Evolutionary conservation across 257 asterid species (phyloP).

Genomic region (Lycium ferocissimum): DNA sequence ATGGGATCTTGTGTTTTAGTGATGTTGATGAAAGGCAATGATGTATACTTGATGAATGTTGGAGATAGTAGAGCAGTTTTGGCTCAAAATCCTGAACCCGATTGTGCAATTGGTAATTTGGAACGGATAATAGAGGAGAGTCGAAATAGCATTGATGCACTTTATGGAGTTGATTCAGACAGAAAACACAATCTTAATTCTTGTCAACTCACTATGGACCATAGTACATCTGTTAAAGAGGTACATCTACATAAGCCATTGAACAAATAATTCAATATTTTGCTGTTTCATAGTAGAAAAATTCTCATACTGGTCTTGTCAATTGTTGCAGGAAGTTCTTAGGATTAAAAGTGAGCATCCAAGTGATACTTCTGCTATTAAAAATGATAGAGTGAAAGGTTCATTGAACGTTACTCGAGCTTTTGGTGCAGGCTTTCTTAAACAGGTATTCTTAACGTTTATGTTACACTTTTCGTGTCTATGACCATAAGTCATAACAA

Average conservation of each 20-base stretch:
- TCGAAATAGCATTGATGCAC: slow-evolving; percentile 43
- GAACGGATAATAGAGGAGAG: slow-evolving; percentile 39
- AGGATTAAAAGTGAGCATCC: slow-evolving; percentile 74
- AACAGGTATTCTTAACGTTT: slow-evolving; percentile 56
- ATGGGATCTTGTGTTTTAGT: slow-evolving; percentile 97
- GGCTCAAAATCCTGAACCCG: slow-evolving; percentile 58
- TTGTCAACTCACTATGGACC: slow-evolving; percentile 88
- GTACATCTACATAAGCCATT: slow-evolving; percentile 29
- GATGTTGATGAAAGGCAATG: slow-evolving; percentile 94
- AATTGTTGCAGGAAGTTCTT: slow-evolving; percentile 66
- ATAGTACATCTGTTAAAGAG: slow-evolving; percentile 80
- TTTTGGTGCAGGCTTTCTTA: slow-evolving; percentile 94
- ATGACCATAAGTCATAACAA: slow-evolving; percentile 14
- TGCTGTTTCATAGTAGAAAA: background rate
- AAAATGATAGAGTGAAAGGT: slow-evolving; percentile 83
- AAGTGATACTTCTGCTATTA: slow-evolving; percentile 70
- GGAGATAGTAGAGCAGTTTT: slow-evolving; percentile 94
- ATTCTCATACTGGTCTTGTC: background rate
- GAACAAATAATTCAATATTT: background rate
- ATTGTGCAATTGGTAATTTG: slow-evolving; percentile 45
- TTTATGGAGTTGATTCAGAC: slow-evolving; percentile 67
- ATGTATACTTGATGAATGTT: slow-evolving; percentile 88
- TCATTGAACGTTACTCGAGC: slow-evolving; percentile 92
- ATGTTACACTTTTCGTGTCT: background rate
- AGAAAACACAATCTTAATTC: slow-evolving; percentile 55